These are phyloP conservation scores for Achaetomium macrosporum DNA, from an alignment of 2,329 filamentous ascomycete genomes.

Conservation along the genomic window DNA sequence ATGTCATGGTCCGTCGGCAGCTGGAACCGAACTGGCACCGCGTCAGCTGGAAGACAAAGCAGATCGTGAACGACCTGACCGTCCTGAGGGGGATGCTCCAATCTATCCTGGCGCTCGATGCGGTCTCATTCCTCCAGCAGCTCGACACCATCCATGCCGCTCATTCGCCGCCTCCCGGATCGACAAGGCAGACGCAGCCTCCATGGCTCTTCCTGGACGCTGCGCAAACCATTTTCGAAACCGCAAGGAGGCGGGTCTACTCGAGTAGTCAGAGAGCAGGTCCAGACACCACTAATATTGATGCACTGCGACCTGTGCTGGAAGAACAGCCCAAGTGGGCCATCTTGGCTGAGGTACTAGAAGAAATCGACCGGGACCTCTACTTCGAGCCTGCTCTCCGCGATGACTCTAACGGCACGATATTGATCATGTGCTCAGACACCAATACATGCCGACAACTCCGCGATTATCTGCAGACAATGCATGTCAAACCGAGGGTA, in stretches of 20 bases:
- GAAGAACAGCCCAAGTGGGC: conserved; percentile 96
- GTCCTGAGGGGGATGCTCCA: conserved; percentile 79
- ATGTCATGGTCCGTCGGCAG: conserved; percentile 79
- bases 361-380: conserved; percentile 86
- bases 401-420: conserved; percentile 85
- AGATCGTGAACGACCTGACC: conserved; percentile 85
- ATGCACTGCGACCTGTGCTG: conserved; percentile 71
- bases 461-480: conserved; percentile 84
- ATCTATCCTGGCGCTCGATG: conserved; percentile 76
- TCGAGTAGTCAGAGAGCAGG: conserved; percentile 56
- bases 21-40: conserved; percentile 96
- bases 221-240: conserved; percentile 88
- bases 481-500: conserved; percentile 63
- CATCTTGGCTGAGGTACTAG: conserved; percentile 79
- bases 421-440: conserved; percentile 93
- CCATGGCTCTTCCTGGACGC: conserved; percentile 96
- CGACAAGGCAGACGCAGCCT: conserved; percentile 80
- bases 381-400: conserved; percentile 73
- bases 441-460: conserved; percentile 80
- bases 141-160: conserved; percentile 90
- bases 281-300: conserved; percentile 41
- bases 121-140: conserved; percentile 86
- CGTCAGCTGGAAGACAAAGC: conserved; percentile 88
- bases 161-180: conserved; percentile 80
- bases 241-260: conserved; percentile 83